phyloP scores from a whole-genome alignment of 306 rosid species.

The Elaeagnus macrophylla region DNA sequence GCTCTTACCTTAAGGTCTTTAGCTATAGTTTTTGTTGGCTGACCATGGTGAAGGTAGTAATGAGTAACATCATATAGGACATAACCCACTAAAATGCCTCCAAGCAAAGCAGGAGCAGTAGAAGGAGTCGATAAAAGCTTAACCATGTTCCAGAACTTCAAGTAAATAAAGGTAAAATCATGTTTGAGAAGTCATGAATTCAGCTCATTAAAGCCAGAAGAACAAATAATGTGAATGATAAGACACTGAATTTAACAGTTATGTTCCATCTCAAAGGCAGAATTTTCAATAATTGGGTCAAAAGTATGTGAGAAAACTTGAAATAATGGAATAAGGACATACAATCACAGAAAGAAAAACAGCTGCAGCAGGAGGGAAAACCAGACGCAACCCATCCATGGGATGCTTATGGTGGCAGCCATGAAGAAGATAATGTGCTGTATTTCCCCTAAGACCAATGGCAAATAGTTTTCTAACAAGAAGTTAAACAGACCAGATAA shows the following conservation, averaged over 20 bases:
- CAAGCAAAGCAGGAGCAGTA: constrained; percentile 24
- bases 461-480: not conserved
- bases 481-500: no score
- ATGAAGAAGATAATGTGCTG: constrained; percentile 72
- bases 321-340: constrained; percentile 10
- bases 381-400: constrained; percentile 85
- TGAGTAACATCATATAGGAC: constrained; percentile 30
- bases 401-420: constrained; percentile 96
- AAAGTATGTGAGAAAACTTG: not conserved
- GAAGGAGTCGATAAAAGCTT: constrained; percentile 19
- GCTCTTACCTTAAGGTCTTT: constrained; percentile 20
- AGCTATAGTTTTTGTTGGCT: constrained; percentile 24
- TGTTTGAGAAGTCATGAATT: no score
- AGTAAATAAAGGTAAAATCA: not conserved
- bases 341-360: constrained; percentile 62
- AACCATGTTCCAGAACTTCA: constrained; percentile 25
- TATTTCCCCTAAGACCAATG: constrained; percentile 52
- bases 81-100: constrained; percentile 28
- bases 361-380: constrained; percentile 72
- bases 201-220: no score
- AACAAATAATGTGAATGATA: no score
- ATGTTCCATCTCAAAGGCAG: no score
- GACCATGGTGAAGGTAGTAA: constrained; percentile 34
- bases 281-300: not conserved
- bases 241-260: no score